Evolutionary conservation across 441 rosid species (phyloP), one percentile per base, ranked within the genome.

Genomic region (Dalechampia spathulata): DNA sequence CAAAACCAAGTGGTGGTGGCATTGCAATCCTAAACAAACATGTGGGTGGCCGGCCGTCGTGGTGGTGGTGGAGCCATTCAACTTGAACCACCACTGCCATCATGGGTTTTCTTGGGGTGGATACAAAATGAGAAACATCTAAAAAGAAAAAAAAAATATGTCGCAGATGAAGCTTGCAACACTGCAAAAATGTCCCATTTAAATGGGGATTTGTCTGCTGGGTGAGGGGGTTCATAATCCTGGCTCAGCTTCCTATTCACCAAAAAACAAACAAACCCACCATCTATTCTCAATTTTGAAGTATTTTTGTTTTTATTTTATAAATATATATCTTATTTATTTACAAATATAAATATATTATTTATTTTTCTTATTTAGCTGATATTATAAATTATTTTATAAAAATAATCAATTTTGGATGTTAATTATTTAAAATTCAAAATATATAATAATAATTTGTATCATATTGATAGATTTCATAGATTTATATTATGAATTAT

Each of bases 201-300:
- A 54, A 62, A 63, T 55, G 67, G 81, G 85, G 73, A 61, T 64
- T 38, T 72, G 81, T 75, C 78, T 72, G 82, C 65, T 63, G 9
- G 62, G 76, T 69, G 78, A 67, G 74, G 67, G 74, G 63, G 55
- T 62, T 27, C 39, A 2, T 44, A 27, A 39, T 56, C 58, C 9
- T 36, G 58, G 58, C 68, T 53, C 62, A 15, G 38, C 47, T 51
- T 21, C 61, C 57, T 64, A 52, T 48, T 73, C 69, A 52, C 39
- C 34, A 30, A 36, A 5, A 40, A 15, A 40, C 11, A 25, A 28
- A 20, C n/a, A 16, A n/a, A n/a, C n/a, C n/a, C n/a, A n/a, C n/a
- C n/a, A n/a, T n/a, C n/a, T n/a, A n/a, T n/a, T n/a, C n/a, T n/a
- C n/a, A n/a, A n/a, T n/a, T n/a, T n/a, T n/a, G n/a, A n/a, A n/a